These are phyloP conservation scores for Pythium dissimile DNA, from an alignment of 352 stramenopile genomes.

Conservation along the genomic window DNA sequence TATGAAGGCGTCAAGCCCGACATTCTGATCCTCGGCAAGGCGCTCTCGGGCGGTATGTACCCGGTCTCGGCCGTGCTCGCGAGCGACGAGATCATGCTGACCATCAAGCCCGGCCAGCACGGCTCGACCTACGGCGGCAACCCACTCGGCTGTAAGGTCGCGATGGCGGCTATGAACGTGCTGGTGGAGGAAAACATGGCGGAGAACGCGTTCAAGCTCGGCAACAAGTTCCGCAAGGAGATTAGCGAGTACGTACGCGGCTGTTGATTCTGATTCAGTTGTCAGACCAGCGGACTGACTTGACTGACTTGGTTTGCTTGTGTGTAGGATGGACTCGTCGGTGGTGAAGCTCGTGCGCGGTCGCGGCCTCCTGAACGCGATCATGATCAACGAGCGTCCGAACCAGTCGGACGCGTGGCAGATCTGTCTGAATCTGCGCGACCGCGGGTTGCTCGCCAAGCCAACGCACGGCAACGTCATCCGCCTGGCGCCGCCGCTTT, in stretches of 20 bases:
- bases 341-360: slow-evolving; percentile 89
- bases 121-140: slow-evolving; percentile 97
- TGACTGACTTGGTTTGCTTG: neutral
- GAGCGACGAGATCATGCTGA: slow-evolving; percentile 97
- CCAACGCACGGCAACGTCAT: slow-evolving; percentile 99
- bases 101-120: slow-evolving; percentile 96
- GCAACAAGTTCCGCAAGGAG: slow-evolving; percentile 91
- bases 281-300: neutral
- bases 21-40: slow-evolving; percentile 96
- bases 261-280: neutral
- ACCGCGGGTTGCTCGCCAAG: slow-evolving; percentile 97
- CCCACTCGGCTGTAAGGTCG: slow-evolving; percentile 96
- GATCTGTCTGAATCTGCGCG: slow-evolving; percentile 94
- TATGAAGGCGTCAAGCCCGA: slow-evolving; percentile 97
- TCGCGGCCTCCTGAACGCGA: slow-evolving; percentile 96
- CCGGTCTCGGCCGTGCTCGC: slow-evolving; percentile 97
- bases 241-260: slow-evolving; percentile 61
- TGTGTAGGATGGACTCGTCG: slow-evolving; percentile 47
- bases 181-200: slow-evolving; percentile 96
- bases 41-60: slow-evolving; percentile 96
- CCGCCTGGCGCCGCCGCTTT: slow-evolving; percentile 94
- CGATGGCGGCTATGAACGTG: slow-evolving; percentile 95
- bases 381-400: slow-evolving; percentile 94
- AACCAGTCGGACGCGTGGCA: slow-evolving; percentile 90
- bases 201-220: slow-evolving; percentile 92